Base-by-base conservation (phyloP, 305 asterid species). In the Nicotiana rustica region DNA sequence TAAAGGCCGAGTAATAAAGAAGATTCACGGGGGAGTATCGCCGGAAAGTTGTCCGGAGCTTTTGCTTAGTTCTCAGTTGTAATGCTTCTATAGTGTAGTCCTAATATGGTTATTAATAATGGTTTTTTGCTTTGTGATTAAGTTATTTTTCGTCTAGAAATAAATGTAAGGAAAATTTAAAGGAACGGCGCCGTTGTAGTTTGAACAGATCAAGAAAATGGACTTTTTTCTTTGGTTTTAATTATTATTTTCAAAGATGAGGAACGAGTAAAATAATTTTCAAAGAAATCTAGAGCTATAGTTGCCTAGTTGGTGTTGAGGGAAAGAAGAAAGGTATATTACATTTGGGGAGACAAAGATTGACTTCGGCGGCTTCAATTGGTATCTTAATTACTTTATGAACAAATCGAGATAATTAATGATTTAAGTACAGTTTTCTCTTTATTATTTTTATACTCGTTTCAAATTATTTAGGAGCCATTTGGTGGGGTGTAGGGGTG, bases 131-230 rank as follows among this genome's bases (percentile, higher is more conserved):
- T 52, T 55, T 76, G 66, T 55, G 17, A 52, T 55, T 76, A 52
- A 76, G 80, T 14, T 55, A 17, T 17, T 75, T 75, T 14, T 19
- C 4, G 49, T 55, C 21, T 73, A 73, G 79, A 73, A 52, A 73
- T 73, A 73, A 52, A 73, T 73, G 2, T 10, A 52, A 52, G 47
- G 55, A 15, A 41, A 55, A n/a, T 59, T 59, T 8, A 59, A n/a
- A n/a, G 18, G 19, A 13, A 17, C 65, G 49, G 66, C 80, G 66
- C 66, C 80, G 80, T 55, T 55, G 79, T 21, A 25, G 79, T 73
- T 73, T 73, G 79, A 73, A 73, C 49, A 0, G 64, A 73, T 73
- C 64, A 73, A 73, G 64, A 47, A 49, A 73, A 76, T 55, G 80
- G 49, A 76, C 66, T 15, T 29, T 29, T 15, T 29, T 29, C 10